Evolutionary conservation across 495 filamentous ascomycete species (phyloP).

Genomic region (Cladorrhinum samala): DNA sequence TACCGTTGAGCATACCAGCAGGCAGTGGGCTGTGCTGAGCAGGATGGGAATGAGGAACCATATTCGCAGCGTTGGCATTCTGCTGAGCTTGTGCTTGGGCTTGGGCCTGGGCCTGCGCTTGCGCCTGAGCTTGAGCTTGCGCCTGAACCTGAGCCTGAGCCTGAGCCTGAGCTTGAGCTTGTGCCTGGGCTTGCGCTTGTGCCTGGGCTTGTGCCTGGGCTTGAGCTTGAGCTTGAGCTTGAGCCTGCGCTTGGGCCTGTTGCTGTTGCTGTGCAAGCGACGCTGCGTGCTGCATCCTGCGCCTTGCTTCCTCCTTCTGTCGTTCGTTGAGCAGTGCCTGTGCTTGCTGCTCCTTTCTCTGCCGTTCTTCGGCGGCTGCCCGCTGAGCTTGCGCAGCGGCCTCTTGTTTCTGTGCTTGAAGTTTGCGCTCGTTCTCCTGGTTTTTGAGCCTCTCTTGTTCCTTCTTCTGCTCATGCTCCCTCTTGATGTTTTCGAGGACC

Average conservation of each 20-base stretch:
- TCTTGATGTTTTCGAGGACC: slow-evolving; percentile 75
- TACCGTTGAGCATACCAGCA: slow-evolving; percentile 31
- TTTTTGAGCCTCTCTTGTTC: slow-evolving; percentile 54
- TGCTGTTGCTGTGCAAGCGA: slow-evolving; percentile 48
- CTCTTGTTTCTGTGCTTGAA: slow-evolving; percentile 42
- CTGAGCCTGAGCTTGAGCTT: slow-evolving; percentile 37
- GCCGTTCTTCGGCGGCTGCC: slow-evolving; percentile 21
- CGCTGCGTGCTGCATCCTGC: slow-evolving; percentile 9
- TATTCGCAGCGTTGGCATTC: slow-evolving; percentile 26
- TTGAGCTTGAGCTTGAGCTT: slow-evolving; percentile 26
- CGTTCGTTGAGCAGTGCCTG: too few species aligned
- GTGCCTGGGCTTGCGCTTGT: slow-evolving; percentile 47
- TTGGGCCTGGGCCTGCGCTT: slow-evolving; percentile 15
- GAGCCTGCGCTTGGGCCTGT: slow-evolving; percentile 31
- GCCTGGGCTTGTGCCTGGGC: slow-evolving; percentile 43
- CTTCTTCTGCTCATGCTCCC: slow-evolving; percentile 66
- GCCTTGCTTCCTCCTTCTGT: slow-evolving; percentile 20
- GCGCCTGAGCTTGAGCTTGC: slow-evolving; percentile 32
- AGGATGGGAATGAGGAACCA: slow-evolving; percentile 36
- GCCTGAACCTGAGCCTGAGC: slow-evolving; percentile 47
- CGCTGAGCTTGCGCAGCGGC: slow-evolving; percentile 15
- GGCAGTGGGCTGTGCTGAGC: slow-evolving; percentile 30
- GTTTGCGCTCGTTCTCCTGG: slow-evolving; percentile 61
- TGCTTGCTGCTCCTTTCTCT: slow-evolving; percentile 37
- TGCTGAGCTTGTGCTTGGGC: slow-evolving; percentile 39